Conservation (phyloP, 306 rosid species). For the Pyrus communis region DNA sequence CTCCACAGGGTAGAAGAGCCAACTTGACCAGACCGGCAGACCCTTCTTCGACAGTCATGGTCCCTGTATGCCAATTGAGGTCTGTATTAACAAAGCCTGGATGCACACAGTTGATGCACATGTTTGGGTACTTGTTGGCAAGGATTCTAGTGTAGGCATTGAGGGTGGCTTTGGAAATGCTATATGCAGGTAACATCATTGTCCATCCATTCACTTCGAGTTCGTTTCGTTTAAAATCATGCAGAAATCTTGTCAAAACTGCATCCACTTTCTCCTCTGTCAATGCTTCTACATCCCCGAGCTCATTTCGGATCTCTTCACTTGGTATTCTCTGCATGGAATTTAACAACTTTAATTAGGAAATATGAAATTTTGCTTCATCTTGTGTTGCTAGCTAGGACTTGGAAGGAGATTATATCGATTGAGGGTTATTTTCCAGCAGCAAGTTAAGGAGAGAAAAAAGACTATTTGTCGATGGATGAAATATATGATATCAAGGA, state of each 20-base stretch:
- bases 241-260: conserved; percentile 27
- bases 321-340: conserved; percentile 45
- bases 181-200: conserved; percentile 47
- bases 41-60: conserved; percentile 37
- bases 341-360: neutral
- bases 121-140: conserved; percentile 32
- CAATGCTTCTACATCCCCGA: conserved; percentile 27
- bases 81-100: conserved; percentile 51
- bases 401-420: neutral
- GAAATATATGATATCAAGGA: neutral
- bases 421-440: neutral
- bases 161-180: conserved; percentile 42
- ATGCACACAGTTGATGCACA: conserved; percentile 52
- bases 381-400: neutral
- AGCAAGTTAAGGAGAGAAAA: neutral
- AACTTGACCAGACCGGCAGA: conserved; percentile 42
- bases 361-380: neutral
- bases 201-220: conserved; percentile 54
- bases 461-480: neutral
- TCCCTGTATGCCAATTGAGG: conserved; percentile 44
- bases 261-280: conserved; percentile 47
- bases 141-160: conserved; percentile 54
- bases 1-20: conserved; percentile 37
- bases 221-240: conserved; percentile 34
- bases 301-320: conserved; percentile 36